Evolutionary conservation across 306 rosid genomes (phyloP).

Genomic region (Inga oerstediana): DNA sequence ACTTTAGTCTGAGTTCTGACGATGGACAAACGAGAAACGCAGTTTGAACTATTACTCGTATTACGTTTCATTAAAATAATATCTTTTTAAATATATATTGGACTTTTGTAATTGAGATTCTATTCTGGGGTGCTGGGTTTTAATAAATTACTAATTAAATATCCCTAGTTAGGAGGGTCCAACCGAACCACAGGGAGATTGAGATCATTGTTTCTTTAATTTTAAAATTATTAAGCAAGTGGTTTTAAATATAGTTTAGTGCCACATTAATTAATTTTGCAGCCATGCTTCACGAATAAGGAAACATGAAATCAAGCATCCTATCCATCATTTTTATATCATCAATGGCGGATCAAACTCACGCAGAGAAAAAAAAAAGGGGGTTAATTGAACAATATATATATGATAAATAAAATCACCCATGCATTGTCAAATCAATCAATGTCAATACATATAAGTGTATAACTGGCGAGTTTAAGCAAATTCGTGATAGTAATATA

Average conservation of each 20-base stretch:
- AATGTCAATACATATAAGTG: neutral
- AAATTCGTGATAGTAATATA: too few species aligned
- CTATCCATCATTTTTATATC: too few species aligned
- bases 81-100: neutral
- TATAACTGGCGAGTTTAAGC: too few species aligned
- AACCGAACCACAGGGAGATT: conserved; percentile 19
- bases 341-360: too few species aligned
- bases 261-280: neutral
- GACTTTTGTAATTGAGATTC: conserved; percentile 40
- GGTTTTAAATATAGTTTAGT: too few species aligned
- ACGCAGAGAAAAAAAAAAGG: too few species aligned
- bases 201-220: neutral
- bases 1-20: conserved; percentile 32
- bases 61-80: neutral
- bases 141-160: neutral
- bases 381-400: too few species aligned
- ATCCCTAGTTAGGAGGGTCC: conserved; percentile 2
- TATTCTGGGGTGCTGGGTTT: conserved; percentile 15
- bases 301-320: neutral
- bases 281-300: neutral
- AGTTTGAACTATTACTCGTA: conserved; percentile 2
- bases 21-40: conserved; percentile 35
- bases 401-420: neutral
- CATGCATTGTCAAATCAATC: neutral
- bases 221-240: conserved; percentile 32